Evolutionary conservation across 2,329 filamentous ascomycete genomes (phyloP).

Genomic region (Fusarium chlamydosporum): DNA sequence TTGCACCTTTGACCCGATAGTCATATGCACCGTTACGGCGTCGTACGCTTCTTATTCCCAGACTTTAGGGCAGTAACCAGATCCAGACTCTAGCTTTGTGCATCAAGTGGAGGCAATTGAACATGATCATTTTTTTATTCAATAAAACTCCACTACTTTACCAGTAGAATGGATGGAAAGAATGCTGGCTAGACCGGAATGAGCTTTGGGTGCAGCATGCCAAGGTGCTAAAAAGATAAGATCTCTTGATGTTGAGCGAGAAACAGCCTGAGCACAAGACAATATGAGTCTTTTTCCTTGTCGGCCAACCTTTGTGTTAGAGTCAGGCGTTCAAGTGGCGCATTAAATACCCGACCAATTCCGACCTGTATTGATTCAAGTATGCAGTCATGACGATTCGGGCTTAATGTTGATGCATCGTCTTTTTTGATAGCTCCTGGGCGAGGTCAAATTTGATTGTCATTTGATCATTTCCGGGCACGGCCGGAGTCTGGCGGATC

Average conservation of each 20-base stretch:
- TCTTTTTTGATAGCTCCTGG: background rate
- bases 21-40: background rate
- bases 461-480: too few relatives aligned
- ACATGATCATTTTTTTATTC: background rate
- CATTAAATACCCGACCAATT: background rate
- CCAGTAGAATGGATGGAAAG: background rate
- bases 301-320: background rate
- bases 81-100: background rate
- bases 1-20: background rate
- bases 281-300: background rate
- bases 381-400: background rate
- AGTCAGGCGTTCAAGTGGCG: background rate
- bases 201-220: background rate
- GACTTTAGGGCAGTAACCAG: background rate
- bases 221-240: constrained; percentile 10
- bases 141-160: background rate
- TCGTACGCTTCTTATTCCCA: background rate
- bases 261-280: background rate
- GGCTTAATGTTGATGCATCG: background rate
- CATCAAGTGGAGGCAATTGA: background rate
- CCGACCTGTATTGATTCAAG: background rate
- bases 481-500: too few relatives aligned
- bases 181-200: background rate
- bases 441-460: background rate
- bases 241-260: background rate